Conservation (phyloP, 441 rosid species). For the Caryocar brasiliense region DNA sequence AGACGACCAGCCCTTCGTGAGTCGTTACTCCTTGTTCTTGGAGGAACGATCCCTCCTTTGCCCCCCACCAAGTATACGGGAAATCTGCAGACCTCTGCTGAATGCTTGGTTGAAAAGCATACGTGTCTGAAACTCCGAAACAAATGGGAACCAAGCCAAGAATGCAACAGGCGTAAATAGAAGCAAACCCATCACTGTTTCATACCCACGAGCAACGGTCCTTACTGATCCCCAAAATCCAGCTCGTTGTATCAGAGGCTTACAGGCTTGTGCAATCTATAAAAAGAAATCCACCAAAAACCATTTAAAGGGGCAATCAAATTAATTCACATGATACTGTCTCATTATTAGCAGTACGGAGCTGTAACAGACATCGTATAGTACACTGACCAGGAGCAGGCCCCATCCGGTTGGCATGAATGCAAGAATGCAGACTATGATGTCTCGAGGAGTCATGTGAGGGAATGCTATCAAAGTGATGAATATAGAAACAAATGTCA, state of each 20-base stretch:
- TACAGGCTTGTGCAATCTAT: slow-evolving; percentile 79
- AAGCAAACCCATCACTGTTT: slow-evolving; percentile 68
- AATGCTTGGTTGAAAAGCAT: slow-evolving; percentile 96
- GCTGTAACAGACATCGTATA: too few species aligned
- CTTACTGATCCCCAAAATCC: slow-evolving; percentile 71
- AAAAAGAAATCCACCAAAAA: background rate
- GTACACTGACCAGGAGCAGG: slow-evolving; percentile 72
- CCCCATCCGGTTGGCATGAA: slow-evolving; percentile 95
- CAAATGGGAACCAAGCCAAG: slow-evolving; percentile 90
- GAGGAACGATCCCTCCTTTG: slow-evolving; percentile 49
- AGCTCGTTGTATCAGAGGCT: slow-evolving; percentile 40
- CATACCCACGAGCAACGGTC: slow-evolving; percentile 72
- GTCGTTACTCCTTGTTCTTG: slow-evolving; percentile 36
- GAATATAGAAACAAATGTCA: slow-evolving; percentile 66
- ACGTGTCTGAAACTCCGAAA: slow-evolving; percentile 82
- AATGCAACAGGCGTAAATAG: slow-evolving; percentile 77
- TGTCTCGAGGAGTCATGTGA: slow-evolving; percentile 65
- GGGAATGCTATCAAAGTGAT: slow-evolving; percentile 74
- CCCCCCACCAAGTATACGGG: slow-evolving; percentile 86
- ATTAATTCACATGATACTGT: too few species aligned
- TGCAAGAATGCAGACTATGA: slow-evolving; percentile 54
- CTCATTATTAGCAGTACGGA: too few species aligned
- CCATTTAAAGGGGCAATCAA: too few species aligned
- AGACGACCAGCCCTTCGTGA: background rate
- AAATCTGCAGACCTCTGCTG: slow-evolving; percentile 86